Conservation (phyloP, 768 basidiomycete species). For the Russula vinacea region DNA sequence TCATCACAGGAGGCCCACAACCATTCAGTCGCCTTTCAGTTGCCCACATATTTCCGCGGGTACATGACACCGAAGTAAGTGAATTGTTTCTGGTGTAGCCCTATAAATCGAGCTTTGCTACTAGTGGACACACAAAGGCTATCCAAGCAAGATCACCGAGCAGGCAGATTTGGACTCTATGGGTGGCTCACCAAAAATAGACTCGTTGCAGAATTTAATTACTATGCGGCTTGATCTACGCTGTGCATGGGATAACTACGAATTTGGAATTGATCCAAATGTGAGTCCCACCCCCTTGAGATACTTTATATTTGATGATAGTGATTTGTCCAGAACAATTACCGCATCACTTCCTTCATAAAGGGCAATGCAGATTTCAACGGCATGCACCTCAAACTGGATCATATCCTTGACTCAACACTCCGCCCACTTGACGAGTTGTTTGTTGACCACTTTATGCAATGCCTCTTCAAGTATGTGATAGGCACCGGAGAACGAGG, state of each 20-base stretch:
- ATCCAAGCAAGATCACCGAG: slow-evolving; percentile 7
- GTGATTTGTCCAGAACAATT: background rate
- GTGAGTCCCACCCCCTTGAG: background rate
- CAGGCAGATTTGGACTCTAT: background rate
- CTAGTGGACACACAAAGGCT: slow-evolving; percentile 8
- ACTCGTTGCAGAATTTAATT: slow-evolving; percentile 2
- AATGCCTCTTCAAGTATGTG: slow-evolving; percentile 1
- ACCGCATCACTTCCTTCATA: background rate
- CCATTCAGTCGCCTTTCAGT: background rate
- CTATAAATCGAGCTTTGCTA: background rate
- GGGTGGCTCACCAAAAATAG: background rate
- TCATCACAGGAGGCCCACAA: slow-evolving; percentile 1
- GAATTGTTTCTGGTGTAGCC: background rate
- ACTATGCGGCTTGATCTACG: slow-evolving; percentile 2
- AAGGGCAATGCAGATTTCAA: slow-evolving; percentile 9
- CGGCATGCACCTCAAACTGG: background rate
- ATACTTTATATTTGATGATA: background rate
- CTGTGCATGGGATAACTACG: slow-evolving; percentile 3
- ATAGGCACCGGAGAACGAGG: background rate
- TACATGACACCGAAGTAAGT: slow-evolving; percentile 1
- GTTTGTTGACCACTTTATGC: slow-evolving; percentile 4
- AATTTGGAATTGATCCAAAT: slow-evolving; percentile 9
- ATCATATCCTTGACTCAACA: slow-evolving; percentile 8
- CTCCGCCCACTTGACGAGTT: slow-evolving; percentile 15
- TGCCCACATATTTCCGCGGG: slow-evolving; percentile 10